Conservation (phyloP, 352 stramenopile species). For the Blastocystis sp. region DNA sequence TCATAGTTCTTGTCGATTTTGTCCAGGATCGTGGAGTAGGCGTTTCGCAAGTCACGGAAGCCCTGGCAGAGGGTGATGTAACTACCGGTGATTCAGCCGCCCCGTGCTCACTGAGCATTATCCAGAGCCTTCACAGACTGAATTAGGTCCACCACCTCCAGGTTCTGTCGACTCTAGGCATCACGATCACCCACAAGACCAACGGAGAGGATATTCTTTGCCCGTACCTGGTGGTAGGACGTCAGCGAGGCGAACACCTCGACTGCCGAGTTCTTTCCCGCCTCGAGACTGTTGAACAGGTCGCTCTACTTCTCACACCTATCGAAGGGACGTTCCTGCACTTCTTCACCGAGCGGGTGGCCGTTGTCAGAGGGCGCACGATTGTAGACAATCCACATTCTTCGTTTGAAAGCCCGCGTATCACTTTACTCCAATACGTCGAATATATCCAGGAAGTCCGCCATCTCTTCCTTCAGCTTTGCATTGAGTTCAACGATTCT, state of each 20-base stretch:
- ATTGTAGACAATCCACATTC: constrained; percentile 63
- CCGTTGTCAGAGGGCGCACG: constrained; percentile 42
- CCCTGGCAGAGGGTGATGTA: constrained; percentile 60
- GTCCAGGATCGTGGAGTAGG: constrained; percentile 58
- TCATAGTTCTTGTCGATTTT: constrained; percentile 67
- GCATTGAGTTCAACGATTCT: constrained; percentile 45
- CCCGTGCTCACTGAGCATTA: constrained; percentile 7
- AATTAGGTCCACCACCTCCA: constrained; percentile 34
- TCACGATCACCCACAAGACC: not conserved
- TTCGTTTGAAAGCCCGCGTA: not conserved
- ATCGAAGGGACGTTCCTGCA: not conserved
- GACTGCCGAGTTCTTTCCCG: constrained; percentile 55
- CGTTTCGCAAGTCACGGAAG: constrained; percentile 48
- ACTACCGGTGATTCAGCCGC: not conserved
- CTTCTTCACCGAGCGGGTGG: constrained; percentile 49
- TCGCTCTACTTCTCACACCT: constrained; percentile 13
- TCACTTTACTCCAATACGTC: constrained; percentile 26
- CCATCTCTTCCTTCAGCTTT: constrained; percentile 38
- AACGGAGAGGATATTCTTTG: constrained; percentile 20
- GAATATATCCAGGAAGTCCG: constrained; percentile 46
- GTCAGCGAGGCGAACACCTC: constrained; percentile 35
- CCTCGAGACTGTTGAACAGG: constrained; percentile 22
- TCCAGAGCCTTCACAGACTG: constrained; percentile 25
- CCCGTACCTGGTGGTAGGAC: constrained; percentile 13
- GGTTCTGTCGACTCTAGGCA: constrained; percentile 41